phyloP scores from a whole-genome alignment of 208 protist species.

The Leishmania tropica region DNA sequence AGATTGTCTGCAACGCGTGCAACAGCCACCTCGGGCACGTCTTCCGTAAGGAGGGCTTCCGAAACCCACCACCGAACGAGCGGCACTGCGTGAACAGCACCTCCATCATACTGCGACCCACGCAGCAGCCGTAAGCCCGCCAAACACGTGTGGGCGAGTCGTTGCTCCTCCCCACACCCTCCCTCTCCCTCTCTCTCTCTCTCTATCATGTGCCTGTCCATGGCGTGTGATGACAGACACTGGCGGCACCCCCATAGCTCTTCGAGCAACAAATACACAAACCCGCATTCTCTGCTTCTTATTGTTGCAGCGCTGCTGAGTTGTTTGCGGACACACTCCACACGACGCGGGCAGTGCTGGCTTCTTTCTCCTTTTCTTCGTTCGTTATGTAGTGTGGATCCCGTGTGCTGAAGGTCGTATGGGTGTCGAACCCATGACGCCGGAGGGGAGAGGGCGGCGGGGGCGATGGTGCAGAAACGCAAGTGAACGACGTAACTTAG shows the following conservation, averaged over 20 bases:
- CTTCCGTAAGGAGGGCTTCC: conserved; percentile 90
- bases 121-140: background rate
- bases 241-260: too few species aligned
- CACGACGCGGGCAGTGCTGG: background rate
- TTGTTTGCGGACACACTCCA: background rate
- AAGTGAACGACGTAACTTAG: background rate
- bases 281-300: background rate
- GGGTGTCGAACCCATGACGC: background rate
- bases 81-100: conserved; percentile 92
- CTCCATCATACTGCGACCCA: conserved; percentile 56
- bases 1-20: conserved; percentile 94
- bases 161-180: background rate
- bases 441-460: background rate
- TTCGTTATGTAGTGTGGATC: background rate
- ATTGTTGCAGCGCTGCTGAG: background rate
- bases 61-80: conserved; percentile 89
- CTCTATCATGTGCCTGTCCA: background rate
- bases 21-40: conserved; percentile 94
- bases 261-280: too few species aligned
- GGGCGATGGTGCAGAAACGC: background rate
- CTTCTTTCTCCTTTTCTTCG: background rate
- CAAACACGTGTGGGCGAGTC: too few species aligned
- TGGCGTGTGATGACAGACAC: too few species aligned
- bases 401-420: background rate
- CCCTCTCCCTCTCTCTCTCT: background rate